phyloP scores from a whole-genome alignment of 2,329 filamentous ascomycete species.

The Monilinia fructicola region DNA sequence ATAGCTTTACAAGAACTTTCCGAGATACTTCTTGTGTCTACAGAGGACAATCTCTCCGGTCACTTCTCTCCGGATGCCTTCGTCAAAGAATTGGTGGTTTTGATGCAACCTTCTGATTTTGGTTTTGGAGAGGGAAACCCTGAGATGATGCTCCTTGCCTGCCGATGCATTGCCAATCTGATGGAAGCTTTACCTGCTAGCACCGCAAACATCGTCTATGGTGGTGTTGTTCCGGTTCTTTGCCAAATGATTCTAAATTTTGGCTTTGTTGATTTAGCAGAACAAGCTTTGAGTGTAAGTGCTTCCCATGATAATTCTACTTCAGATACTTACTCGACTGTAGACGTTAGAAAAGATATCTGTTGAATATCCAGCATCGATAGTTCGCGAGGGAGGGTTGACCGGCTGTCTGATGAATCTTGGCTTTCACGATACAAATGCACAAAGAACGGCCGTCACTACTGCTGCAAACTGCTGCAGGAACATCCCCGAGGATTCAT shows the following conservation, averaged over 20 bases:
- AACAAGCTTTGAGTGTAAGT: conserved; percentile 83
- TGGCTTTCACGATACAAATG: conserved; percentile 97
- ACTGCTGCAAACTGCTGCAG: conserved; percentile 98
- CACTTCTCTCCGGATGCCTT: conserved; percentile 94
- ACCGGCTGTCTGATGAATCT: conserved; percentile 95
- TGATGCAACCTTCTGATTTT: conserved; percentile 90
- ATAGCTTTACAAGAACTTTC: conserved; percentile 92
- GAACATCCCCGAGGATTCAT: conserved; percentile 92
- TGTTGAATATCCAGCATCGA: conserved; percentile 89
- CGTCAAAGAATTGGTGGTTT: conserved; percentile 85
- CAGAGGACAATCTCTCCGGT: conserved; percentile 92
- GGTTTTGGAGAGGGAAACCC: conserved; percentile 80
- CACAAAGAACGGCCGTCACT: conserved; percentile 92
- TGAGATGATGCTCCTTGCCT: conserved; percentile 95
- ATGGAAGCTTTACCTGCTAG: conserved; percentile 96
- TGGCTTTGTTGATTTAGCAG: conserved; percentile 93
- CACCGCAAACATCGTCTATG: conserved; percentile 93
- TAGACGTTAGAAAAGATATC: conserved; percentile 95
- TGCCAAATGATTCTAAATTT: conserved; percentile 96
- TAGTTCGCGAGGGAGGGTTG: conserved; percentile 91
- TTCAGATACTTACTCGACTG: conserved; percentile 25
- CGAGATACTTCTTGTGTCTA: conserved; percentile 89
- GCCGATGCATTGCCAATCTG: conserved; percentile 90
- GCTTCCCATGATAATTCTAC: background rate
- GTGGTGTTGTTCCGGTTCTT: conserved; percentile 89